Conservation (phyloP, 2,329 filamentous ascomycete genomes). For the Xylaria polymorpha region DNA sequence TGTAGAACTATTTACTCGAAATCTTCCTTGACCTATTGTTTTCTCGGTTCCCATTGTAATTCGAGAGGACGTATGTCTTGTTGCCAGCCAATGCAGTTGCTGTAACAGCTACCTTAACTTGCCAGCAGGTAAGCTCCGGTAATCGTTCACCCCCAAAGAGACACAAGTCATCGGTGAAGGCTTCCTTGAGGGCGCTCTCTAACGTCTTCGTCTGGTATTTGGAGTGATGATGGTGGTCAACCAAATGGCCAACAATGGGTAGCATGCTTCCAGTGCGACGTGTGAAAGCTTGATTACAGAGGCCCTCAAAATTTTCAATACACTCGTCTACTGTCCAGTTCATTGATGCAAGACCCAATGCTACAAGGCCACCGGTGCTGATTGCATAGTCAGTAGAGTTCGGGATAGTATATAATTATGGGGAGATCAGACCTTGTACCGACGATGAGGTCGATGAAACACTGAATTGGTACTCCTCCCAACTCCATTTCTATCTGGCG, state of each 20-base stretch:
- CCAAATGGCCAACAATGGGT: background rate
- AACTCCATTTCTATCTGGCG: conserved; percentile 1
- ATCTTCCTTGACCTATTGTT: background rate
- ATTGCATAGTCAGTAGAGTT: background rate
- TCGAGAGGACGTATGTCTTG: background rate
- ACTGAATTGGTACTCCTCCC: conserved; percentile 7
- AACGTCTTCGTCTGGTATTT: conserved; percentile 5
- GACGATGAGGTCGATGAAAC: conserved; percentile 9
- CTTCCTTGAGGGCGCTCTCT: background rate
- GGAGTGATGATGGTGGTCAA: background rate
- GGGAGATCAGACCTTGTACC: conserved; percentile 4
- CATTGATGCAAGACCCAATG: conserved; percentile 1
- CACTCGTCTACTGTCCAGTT: background rate
- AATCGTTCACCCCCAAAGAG: conserved; percentile 5
- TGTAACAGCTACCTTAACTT: background rate
- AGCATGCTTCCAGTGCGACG: background rate
- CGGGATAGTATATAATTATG: background rate
- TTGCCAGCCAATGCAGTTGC: background rate
- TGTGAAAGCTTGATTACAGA: conserved; percentile 8
- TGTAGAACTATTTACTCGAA: background rate
- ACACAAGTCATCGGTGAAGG: background rate
- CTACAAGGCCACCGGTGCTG: conserved; percentile 8
- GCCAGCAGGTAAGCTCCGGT: background rate
- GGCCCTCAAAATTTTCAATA: conserved; percentile 5
- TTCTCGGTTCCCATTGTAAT: background rate